Conservation (phyloP, 768 basidiomycete genomes). For the Tulasnella sp. region DNA sequence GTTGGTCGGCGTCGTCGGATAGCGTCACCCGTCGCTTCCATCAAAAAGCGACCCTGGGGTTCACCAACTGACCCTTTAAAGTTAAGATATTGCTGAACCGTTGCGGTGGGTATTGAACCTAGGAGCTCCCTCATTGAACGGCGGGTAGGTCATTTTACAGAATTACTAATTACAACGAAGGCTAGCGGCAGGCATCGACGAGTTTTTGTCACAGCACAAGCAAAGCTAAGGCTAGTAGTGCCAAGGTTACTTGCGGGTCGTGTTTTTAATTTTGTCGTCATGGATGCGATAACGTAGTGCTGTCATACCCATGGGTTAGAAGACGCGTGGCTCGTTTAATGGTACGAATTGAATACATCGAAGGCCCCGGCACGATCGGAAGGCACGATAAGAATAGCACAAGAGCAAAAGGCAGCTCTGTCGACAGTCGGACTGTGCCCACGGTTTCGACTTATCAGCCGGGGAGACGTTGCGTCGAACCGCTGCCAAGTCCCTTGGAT, state of each 20-base stretch:
- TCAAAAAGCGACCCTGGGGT: neutral
- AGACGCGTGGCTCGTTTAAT: neutral
- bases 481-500: neutral
- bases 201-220: too few relatives aligned
- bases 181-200: too few relatives aligned
- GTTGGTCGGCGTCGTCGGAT: neutral
- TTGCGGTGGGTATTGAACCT: neutral
- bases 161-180: neutral
- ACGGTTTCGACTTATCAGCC: neutral
- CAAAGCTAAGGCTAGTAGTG: too few relatives aligned
- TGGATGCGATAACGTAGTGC: neutral
- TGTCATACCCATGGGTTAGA: neutral
- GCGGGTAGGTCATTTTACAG: neutral
- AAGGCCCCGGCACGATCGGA: slow-evolving; percentile 1
- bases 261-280: neutral
- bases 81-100: neutral
- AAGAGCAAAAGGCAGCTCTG: neutral
- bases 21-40: slow-evolving; percentile 1
- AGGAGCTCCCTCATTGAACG: too few relatives aligned
- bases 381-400: neutral
- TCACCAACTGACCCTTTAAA: neutral
- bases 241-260: too few relatives aligned
- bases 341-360: neutral
- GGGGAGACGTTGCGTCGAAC: neutral
- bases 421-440: neutral